Evolutionary conservation across 441 rosid genomes (phyloP).

Genomic region (Gossypium trilobum): DNA sequence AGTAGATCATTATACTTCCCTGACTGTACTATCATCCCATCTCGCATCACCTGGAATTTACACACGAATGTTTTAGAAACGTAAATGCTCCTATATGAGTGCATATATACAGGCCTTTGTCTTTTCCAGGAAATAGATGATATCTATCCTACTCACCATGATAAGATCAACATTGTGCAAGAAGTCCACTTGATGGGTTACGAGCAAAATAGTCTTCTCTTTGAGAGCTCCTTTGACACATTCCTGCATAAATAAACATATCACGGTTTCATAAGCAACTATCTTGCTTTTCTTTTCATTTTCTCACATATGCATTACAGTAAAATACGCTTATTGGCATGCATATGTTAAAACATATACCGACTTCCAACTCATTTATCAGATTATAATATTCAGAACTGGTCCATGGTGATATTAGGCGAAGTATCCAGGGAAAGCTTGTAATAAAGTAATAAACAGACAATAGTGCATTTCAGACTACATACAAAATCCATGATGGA

Average conservation of each 20-base stretch:
- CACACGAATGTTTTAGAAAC: background rate
- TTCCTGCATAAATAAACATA: slow-evolving; percentile 38
- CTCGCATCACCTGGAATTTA: slow-evolving; percentile 63
- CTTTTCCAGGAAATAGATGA: background rate
- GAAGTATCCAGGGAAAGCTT: background rate
- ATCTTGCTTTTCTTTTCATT: background rate
- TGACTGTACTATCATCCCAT: slow-evolving; percentile 77
- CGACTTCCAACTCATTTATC: background rate
- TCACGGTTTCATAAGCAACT: slow-evolving; percentile 2
- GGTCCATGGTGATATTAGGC: background rate
- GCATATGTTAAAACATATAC: background rate
- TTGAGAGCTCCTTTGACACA: slow-evolving; percentile 77
- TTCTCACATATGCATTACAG: background rate
- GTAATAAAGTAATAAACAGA: background rate
- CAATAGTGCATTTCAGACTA: background rate
- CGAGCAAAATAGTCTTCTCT: slow-evolving; percentile 73
- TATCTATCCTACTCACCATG: slow-evolving; percentile 30
- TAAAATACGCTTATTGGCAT: background rate
- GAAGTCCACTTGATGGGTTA: slow-evolving; percentile 93
- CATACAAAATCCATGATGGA: background rate
- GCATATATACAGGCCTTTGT: background rate
- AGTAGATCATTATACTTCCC: slow-evolving; percentile 62
- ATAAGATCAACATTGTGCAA: slow-evolving; percentile 77
- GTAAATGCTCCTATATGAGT: background rate
- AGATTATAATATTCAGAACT: background rate